Evolutionary conservation across 441 rosid genomes (phyloP), one percentile per base, ranked within the genome.

Genomic region (Omphalea diandra): DNA sequence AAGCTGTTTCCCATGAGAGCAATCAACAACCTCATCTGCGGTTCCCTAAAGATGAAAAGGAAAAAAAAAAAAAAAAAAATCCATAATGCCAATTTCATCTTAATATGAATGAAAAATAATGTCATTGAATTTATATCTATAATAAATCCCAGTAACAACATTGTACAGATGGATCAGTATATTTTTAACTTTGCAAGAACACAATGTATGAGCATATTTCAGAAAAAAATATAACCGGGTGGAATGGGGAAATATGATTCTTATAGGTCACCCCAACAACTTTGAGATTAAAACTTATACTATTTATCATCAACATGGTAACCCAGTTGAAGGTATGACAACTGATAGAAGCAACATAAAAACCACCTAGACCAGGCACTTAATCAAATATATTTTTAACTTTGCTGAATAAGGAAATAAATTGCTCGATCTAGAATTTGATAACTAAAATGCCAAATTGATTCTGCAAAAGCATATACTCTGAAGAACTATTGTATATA

Each of bases 21-120:
- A 94, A 76, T 90, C 93, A 68, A 94, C 97, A 35, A 94, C 95
- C 68, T 90, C 97, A 82, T 94, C 97, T 18, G 87, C 83, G 44
- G 97, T 92, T 64, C 98, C 99, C 98, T 94, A 87, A 59, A 68
- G 47, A 58, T 53, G 69, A 44, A 33, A n/a, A n/a, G n/a, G n/a
- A n/a, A n/a, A n/a, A n/a, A n/a, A n/a, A n/a, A 15, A 18, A 36
- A 9, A 4, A 7, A n/a, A 27, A 43, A 1, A 44, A 35, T n/a
- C 14, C 31, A 35, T 6, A 29, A 17, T 10, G 35, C 7, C 3
- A 31, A n/a, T 10, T 52, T 8, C 18, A 32, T 44, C 57, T 24
- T 53, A 18, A 6, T 4, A 54, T 57, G 38, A 24, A 14, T 10
- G 3, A 41, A 62, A 35, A 20, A 53, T 32, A 20, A 8, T 31